A percentile compares a stretch with the other conserved stretches of the same genome.
Evolutionary conservation across 176 grass and related monocot genomes (phyloP).

Genomic region (Echinochloa phyllopogon): DNA sequence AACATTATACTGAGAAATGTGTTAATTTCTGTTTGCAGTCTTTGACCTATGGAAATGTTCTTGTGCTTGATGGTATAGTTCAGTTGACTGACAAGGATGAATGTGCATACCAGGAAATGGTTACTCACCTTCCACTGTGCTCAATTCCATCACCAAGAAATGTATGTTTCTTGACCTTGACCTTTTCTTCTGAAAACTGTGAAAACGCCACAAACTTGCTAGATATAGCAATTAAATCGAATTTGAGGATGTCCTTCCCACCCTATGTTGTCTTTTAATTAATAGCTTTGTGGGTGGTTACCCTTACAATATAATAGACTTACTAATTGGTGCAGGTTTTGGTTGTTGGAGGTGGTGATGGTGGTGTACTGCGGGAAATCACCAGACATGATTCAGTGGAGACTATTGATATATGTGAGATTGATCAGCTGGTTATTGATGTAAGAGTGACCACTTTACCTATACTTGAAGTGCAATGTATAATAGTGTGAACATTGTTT

Average conservation of each 20-base stretch:
- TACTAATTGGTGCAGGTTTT: conserved; percentile 64
- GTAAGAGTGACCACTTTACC: conserved; percentile 48
- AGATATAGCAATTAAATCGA: background rate
- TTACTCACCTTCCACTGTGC: conserved; percentile 87
- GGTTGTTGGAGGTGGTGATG: conserved; percentile 93
- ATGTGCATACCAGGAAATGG: conserved; percentile 99
- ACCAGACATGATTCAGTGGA: conserved; percentile 82
- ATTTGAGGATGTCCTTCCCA: background rate
- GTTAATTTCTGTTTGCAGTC: conserved; percentile 53
- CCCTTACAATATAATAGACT: background rate
- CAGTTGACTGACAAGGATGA: conserved; percentile 96
- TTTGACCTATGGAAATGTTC: conserved; percentile 59
- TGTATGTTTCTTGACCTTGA: conserved; percentile 53
- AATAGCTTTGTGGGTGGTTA: background rate
- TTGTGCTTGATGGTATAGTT: conserved; percentile 97
- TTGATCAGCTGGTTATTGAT: conserved; percentile 91
- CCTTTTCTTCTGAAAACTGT: background rate
- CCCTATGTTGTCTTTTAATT: background rate
- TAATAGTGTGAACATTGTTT: background rate
- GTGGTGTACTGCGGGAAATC: conserved; percentile 85
- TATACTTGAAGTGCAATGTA: background rate
- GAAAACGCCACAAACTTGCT: background rate
- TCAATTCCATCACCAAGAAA: conserved; percentile 87
- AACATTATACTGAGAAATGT: background rate
- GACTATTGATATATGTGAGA: conserved; percentile 92